Base-by-base conservation (phyloP, 2,329 filamentous ascomycete genomes). In the Aureobasidium subglaciale region DNA sequence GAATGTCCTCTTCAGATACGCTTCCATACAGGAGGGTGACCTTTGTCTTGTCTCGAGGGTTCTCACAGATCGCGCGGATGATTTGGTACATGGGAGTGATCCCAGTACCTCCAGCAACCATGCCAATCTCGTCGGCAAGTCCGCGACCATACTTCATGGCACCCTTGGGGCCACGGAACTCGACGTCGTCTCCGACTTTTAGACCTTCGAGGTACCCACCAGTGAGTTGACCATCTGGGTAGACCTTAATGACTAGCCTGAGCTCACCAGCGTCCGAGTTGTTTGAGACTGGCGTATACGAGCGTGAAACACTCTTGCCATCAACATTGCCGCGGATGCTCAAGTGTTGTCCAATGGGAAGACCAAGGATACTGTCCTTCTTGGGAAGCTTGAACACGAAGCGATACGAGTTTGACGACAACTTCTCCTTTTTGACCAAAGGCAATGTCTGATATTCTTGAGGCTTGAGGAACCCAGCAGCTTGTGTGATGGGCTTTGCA, bases 1-100 rank as follows among this genome's bases (percentile, higher is more conserved):
- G 65, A 53, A 86, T 85, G 59, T 86, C 83, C 2, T 71, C 72
- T 60, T 83, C 80, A 0, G 72, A 73, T 1, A 76, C 71, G 66
- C 83, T 85, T 29, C 79, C 83, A 58, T 83, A 84, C 25, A 86
- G 66, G 3, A 86, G 68, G 42, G 71, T 78, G 42, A 85, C 65
- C 59, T 79, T 67, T 0, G 83, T 85, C 1, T 70, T 72, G 59
- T 86, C 83, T 7, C 67, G 68, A 16, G 77, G 71, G 54, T 84
- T 78, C 62, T 84, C 81, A 62, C 80, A 82, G 56, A 85, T 82
- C 40, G 81, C 80, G 4, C 81, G 78, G 62, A 85, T 83, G 8
- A 86, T 66, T 63, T 85, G 81, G 65, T 75, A 81, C 76, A 82
- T 80, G 2, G 80, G 79, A 1, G 80, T 79, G 57, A 79, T 78